Base-by-base conservation (phyloP, 768 basidiomycete species). In the Leccinellum rugosiceps region DNA sequence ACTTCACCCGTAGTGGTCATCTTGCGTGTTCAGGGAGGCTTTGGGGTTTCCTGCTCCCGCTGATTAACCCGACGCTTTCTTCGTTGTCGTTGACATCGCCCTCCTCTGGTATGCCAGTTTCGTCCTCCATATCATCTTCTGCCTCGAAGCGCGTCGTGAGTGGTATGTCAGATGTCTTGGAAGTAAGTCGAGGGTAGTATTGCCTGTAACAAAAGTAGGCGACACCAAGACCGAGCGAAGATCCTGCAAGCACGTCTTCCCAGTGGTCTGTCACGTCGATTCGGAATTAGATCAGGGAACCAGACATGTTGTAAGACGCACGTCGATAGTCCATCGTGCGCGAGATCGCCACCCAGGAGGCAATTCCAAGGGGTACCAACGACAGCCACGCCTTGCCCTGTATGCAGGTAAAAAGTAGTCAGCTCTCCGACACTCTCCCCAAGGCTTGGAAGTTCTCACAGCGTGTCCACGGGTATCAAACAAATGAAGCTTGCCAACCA, bases 251-350 rank as follows among this genome's bases (percentile, higher is more conserved):
- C 34, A 96, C 90, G 65, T 98, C 96, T 2, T 92, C 84, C 90
- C 92, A 94, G 68, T 96, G 94, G 70, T 96, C 90, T 92, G 56
- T 38, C 60, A 48, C 4, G n/a, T 41, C 25, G 46, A 57, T 3
- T 43, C 13, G 19, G 26, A 35, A 49, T 48, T 45, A 13, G 56
- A 21, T 52, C 2, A 60, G 10, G n/a, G 3, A 3, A 13, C n/a
- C 30, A 14, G 17, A 34, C 4, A 15, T 3, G 30, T 17, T 7
- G 28, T 41, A n/a, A 8, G 21, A 80, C 85, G 58, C 67, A 91
- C 89, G 92, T 60, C 94, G 82, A 63, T 89, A 88, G 71, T 96
- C 94, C 89, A 95, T 94, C 0, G 91, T 94, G n/a, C 94, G 84
- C 5, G 87, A 86, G 56, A 93, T 81, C 5, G 90, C 89, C 3